A percentile compares a stretch with the other conserved stretches of the same genome.
phyloP scores from a whole-genome alignment of 148 eudicot genomes.

The Salicornia ramosissima region DNA sequence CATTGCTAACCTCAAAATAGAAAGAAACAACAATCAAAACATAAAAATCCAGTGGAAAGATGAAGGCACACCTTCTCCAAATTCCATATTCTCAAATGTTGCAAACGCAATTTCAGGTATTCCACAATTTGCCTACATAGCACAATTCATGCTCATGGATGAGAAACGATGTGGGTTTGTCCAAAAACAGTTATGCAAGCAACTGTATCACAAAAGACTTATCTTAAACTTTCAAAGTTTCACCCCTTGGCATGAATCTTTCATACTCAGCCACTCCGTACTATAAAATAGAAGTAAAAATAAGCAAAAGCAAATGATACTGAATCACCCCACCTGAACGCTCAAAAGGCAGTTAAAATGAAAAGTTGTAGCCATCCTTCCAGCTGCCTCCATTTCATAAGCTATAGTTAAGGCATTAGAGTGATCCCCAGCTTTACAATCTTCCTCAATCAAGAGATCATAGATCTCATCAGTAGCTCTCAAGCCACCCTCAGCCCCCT shows the following conservation, averaged over 20 bases:
- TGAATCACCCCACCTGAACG: constrained; percentile 64
- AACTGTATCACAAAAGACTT: too few relatives aligned
- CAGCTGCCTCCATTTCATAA: constrained; percentile 97
- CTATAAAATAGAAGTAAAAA: background rate
- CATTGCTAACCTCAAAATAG: background rate
- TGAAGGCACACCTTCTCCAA: constrained; percentile 62
- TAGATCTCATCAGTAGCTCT: constrained; percentile 87
- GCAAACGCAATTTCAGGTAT: constrained; percentile 88
- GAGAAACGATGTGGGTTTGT: background rate
- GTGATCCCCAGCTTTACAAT: constrained; percentile 94
- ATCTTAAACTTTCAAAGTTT: too few relatives aligned
- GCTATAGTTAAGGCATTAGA: constrained; percentile 90
- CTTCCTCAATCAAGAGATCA: constrained; percentile 81
- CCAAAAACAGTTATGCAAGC: constrained; percentile 8
- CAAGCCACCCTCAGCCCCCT: constrained; percentile 85
- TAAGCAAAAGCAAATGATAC: constrained; percentile 2
- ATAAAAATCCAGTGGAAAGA: constrained; percentile 3
- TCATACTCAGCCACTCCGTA: background rate
- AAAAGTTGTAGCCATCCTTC: constrained; percentile 91
- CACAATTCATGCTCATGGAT: constrained; percentile 17
- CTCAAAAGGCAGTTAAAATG: constrained; percentile 97
- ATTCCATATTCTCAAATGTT: constrained; percentile 97
- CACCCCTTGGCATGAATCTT: too few relatives aligned
- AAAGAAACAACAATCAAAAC: background rate
- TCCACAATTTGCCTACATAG: constrained; percentile 79